phyloP scores from a whole-genome alignment of 2,329 filamentous ascomycete species.

The Podosphaera fusca region DNA sequence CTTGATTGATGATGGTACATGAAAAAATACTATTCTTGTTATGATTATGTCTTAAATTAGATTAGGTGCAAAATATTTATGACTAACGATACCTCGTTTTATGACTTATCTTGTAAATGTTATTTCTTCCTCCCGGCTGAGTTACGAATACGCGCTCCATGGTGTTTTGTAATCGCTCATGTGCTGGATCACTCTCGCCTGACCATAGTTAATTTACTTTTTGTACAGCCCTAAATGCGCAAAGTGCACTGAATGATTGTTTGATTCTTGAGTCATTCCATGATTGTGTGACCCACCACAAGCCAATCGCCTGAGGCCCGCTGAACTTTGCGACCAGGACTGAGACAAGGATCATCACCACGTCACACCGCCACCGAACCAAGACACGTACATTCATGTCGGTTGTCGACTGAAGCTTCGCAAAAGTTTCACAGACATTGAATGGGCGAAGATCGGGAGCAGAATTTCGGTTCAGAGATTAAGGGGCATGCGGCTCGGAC shows the following conservation, averaged over 20 bases:
- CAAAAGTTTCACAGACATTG: not conserved
- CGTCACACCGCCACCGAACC: too few relatives aligned
- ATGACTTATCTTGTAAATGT: not conserved
- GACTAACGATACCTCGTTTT: not conserved
- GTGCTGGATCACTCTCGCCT: too few relatives aligned
- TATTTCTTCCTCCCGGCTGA: too few relatives aligned
- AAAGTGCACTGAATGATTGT: not conserved
- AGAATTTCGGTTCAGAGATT: not conserved
- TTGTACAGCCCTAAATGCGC: not conserved
- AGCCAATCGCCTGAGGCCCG: too few relatives aligned
- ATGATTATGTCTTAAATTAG: not conserved
- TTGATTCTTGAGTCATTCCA: too few relatives aligned
- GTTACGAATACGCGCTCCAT: too few relatives aligned
- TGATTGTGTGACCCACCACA: too few relatives aligned
- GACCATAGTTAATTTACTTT: not conserved
- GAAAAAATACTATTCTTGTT: not conserved
- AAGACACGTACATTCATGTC: not conserved
- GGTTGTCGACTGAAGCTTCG: not conserved
- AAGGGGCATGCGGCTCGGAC: not conserved
- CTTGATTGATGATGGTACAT: not conserved
- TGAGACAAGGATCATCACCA: too few relatives aligned
- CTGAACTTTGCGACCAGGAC: too few relatives aligned
- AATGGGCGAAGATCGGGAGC: not conserved
- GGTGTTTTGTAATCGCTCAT: too few relatives aligned
- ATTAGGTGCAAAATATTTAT: not conserved